Evolutionary conservation across 441 rosid species (phyloP).

Genomic region (Corymbia calophylla): DNA sequence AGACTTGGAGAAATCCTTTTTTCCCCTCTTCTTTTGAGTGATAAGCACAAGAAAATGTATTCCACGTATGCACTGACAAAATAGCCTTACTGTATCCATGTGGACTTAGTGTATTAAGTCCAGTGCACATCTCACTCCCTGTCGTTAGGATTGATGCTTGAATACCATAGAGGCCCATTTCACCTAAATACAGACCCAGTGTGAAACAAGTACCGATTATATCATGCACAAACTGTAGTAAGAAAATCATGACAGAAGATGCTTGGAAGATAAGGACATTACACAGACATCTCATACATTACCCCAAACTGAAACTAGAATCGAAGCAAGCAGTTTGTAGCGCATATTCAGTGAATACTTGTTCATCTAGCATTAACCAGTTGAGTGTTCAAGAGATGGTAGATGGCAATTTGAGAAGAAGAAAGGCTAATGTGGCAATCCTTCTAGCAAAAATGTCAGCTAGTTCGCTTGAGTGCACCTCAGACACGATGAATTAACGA

Average conservation of each 20-base stretch:
- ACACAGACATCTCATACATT: background rate
- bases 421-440: background rate
- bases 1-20: background rate
- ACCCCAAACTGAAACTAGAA: background rate
- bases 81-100: background rate
- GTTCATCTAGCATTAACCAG: background rate
- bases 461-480: background rate
- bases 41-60: background rate
- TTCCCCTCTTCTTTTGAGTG: background rate
- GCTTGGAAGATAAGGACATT: background rate
- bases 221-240: background rate
- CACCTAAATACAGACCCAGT: background rate
- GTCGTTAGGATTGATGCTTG: background rate
- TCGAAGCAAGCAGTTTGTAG: background rate
- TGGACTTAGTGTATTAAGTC: background rate
- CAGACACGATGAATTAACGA: background rate
- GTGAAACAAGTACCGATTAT: background rate
- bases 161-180: background rate
- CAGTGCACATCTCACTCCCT: background rate
- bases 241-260: background rate
- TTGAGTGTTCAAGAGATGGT: background rate
- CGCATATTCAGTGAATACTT: background rate
- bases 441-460: background rate
- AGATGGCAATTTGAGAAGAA: background rate
- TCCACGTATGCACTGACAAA: background rate